These are phyloP conservation scores for Aspergillus cavernicola DNA, from an alignment of 495 filamentous ascomycete genomes.

Conservation along the genomic window DNA sequence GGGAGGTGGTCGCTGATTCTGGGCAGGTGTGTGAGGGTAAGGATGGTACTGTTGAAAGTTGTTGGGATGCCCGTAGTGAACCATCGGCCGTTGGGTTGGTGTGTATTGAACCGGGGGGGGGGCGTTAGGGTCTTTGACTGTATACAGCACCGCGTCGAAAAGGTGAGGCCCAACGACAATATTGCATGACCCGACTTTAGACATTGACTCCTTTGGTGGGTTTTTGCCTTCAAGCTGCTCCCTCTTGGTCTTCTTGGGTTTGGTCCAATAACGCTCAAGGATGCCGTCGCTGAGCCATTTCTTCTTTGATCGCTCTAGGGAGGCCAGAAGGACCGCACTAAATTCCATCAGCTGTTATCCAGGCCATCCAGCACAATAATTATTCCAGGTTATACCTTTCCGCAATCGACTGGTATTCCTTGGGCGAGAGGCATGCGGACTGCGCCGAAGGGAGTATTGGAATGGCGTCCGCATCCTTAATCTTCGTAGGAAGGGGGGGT, in stretches of 20 bases:
- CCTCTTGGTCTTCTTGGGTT: slow-evolving; percentile 78
- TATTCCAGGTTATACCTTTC: slow-evolving; percentile 61
- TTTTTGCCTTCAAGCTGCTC: slow-evolving; percentile 68
- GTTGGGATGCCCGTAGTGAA: slow-evolving; percentile 68
- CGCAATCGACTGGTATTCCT: slow-evolving; percentile 75
- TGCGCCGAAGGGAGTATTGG: slow-evolving; percentile 73
- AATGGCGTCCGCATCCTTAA: slow-evolving; percentile 63
- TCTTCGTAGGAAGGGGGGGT: slow-evolving; percentile 59
- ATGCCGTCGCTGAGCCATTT: slow-evolving; percentile 87
- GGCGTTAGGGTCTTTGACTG: slow-evolving; percentile 67
- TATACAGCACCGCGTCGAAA: slow-evolving; percentile 82
- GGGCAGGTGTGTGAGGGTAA: slow-evolving; percentile 39
- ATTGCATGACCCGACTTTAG: slow-evolving; percentile 72
- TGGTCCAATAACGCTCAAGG: slow-evolving; percentile 91
- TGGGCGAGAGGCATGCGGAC: slow-evolving; percentile 54
- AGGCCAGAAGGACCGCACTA: slow-evolving; percentile 80
- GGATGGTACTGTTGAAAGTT: slow-evolving; percentile 47
- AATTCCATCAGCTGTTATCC: not conserved
- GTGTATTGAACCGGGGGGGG: slow-evolving; percentile 46
- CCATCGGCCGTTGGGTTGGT: slow-evolving; percentile 53
- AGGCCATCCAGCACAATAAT: not conserved
- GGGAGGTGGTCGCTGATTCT: slow-evolving; percentile 25
- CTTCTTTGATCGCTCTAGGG: slow-evolving; percentile 77
- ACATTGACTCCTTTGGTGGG: slow-evolving; percentile 83
- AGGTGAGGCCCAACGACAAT: slow-evolving; percentile 88